Evolutionary conservation across 768 basidiomycete species (phyloP).

Genomic region (Rhizopogon vesiculosus): DNA sequence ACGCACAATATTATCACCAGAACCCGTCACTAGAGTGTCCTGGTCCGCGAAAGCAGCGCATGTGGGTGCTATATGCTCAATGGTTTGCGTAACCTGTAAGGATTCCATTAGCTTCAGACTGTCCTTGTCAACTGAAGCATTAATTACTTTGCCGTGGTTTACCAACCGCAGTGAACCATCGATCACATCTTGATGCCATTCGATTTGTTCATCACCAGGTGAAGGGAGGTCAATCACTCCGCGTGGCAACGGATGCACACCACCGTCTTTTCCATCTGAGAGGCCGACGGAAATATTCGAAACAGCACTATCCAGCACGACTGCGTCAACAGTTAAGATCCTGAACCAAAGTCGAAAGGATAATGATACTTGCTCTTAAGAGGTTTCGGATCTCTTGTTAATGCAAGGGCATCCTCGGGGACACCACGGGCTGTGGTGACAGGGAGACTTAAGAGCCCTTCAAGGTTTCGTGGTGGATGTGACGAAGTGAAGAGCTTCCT

Average conservation of each 20-base stretch:
- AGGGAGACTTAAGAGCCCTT: slow-evolving; percentile 71
- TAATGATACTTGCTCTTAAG: slow-evolving; percentile 44
- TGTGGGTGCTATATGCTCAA: slow-evolving; percentile 68
- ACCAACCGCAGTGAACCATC: slow-evolving; percentile 56
- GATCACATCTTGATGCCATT: slow-evolving; percentile 47
- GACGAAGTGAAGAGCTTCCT: slow-evolving; percentile 73
- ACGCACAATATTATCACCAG: slow-evolving; percentile 75
- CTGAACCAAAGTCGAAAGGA: neutral
- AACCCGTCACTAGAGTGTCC: slow-evolving; percentile 73
- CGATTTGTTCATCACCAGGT: slow-evolving; percentile 62
- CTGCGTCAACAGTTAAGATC: slow-evolving; percentile 15
- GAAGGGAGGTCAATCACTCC: slow-evolving; percentile 55
- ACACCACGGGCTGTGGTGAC: slow-evolving; percentile 69
- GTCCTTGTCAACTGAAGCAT: neutral
- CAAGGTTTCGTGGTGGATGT: slow-evolving; percentile 72
- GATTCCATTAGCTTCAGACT: slow-evolving; percentile 2
- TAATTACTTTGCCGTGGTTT: slow-evolving; percentile 56
- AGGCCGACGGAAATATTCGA: slow-evolving; percentile 48
- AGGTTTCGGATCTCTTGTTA: slow-evolving; percentile 52
- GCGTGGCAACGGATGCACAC: slow-evolving; percentile 59
- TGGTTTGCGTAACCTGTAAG: slow-evolving; percentile 62
- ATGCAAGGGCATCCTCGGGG: slow-evolving; percentile 75
- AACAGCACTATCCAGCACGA: slow-evolving; percentile 35
- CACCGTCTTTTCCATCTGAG: slow-evolving; percentile 33
- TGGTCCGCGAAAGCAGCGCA: slow-evolving; percentile 79